Evolutionary conservation across 2,329 filamentous ascomycete genomes (phyloP).

Genomic region (Elsinoe necatrix): DNA sequence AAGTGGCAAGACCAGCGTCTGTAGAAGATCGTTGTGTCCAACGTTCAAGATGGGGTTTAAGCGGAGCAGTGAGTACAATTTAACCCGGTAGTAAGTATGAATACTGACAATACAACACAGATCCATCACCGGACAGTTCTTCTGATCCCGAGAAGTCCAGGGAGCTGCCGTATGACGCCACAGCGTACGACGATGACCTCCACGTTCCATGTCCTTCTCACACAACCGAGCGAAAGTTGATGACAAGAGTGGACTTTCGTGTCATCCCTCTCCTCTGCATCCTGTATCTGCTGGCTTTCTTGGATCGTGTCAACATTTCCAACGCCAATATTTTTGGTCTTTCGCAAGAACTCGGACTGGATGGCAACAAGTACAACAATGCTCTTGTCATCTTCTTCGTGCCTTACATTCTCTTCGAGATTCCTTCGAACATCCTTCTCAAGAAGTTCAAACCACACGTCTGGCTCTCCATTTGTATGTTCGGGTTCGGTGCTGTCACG

Average conservation of each 20-base stretch:
- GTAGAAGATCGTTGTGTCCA: neutral
- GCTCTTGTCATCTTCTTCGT: slow-evolving; percentile 49
- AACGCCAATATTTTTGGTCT: slow-evolving; percentile 47
- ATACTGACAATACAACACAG: neutral
- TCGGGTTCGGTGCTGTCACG: slow-evolving; percentile 68
- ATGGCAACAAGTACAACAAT: slow-evolving; percentile 40
- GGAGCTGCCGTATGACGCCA: slow-evolving; percentile 17
- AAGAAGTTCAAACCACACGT: slow-evolving; percentile 46
- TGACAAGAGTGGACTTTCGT: slow-evolving; percentile 38
- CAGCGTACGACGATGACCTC: slow-evolving; percentile 32
- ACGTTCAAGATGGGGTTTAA: slow-evolving; percentile 1
- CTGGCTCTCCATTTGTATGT: slow-evolving; percentile 62
- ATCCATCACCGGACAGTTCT: slow-evolving; percentile 6
- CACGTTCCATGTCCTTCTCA: slow-evolving; percentile 39
- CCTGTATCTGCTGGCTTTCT: slow-evolving; percentile 43
- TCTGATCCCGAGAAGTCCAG: slow-evolving; percentile 11
- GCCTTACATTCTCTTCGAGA: slow-evolving; percentile 46
- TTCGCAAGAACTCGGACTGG: slow-evolving; percentile 37
- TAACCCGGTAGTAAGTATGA: neutral
- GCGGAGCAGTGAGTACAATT: neutral
- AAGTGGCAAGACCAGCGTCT: too few relatives aligned
- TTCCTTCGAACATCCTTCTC: slow-evolving; percentile 45
- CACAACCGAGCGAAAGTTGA: slow-evolving; percentile 41
- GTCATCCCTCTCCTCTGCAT: slow-evolving; percentile 44
- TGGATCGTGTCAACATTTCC: slow-evolving; percentile 46